phyloP scores from a whole-genome alignment of 345 rosid species.

The Melaleuca quinquenervia region DNA sequence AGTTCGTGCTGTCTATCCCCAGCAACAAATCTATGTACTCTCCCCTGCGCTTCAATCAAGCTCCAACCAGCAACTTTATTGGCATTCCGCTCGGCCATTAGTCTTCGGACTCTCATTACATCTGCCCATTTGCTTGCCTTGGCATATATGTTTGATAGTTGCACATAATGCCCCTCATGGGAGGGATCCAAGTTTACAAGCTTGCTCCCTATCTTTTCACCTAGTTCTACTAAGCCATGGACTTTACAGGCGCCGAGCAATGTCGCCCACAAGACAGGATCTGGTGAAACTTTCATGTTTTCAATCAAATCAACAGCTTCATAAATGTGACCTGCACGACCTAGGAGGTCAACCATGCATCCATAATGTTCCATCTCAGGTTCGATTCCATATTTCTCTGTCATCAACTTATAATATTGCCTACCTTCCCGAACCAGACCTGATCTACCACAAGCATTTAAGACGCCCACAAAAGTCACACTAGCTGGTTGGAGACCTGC shows the following conservation, averaged over 20 bases:
- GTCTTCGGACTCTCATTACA: conserved; percentile 7
- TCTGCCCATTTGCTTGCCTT: conserved; percentile 14
- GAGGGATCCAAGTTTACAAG: conserved; percentile 13
- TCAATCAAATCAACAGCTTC: conserved; percentile 14
- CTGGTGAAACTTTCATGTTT: neutral
- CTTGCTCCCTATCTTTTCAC: conserved; percentile 7
- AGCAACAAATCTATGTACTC: conserved; percentile 14
- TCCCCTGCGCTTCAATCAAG: conserved; percentile 12
- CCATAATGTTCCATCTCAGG: conserved; percentile 23
- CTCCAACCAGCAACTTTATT: conserved; percentile 20
- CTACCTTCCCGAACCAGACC: conserved; percentile 12
- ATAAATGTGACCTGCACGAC: conserved; percentile 13
- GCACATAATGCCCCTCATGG: conserved; percentile 17
- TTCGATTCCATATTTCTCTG: conserved; percentile 4
- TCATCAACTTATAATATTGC: conserved; percentile 10
- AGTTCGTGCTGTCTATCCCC: conserved; percentile 8
- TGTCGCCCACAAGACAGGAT: conserved; percentile 15
- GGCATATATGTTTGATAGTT: conserved; percentile 16
- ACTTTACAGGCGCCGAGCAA: conserved; percentile 15
- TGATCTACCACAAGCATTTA: conserved; percentile 15
- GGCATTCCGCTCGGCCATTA: conserved; percentile 7
- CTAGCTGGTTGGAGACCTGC: conserved; percentile 9
- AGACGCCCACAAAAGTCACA: conserved; percentile 15
- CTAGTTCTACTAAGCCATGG: conserved; percentile 10
- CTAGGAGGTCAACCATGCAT: conserved; percentile 20